A percentile compares a stretch with the other conserved stretches of the same genome.
These are phyloP conservation scores for Jatropha podagrica DNA, from an alignment of 441 rosid genomes.

Conservation along the genomic window DNA sequence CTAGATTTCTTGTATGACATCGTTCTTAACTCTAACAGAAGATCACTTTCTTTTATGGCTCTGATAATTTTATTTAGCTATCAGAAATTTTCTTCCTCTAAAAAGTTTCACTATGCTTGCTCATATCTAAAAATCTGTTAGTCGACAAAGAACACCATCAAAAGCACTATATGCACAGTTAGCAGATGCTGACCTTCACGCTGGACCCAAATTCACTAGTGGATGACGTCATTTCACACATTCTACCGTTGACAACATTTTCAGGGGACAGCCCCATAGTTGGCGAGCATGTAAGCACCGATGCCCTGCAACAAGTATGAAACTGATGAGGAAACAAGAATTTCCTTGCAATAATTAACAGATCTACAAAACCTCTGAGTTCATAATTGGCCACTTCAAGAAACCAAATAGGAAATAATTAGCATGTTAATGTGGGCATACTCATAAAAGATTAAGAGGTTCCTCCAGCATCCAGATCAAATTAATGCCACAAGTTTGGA, in stretches of 20 bases:
- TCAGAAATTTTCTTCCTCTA: neutral
- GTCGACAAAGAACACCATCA: conserved; percentile 10
- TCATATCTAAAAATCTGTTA: conserved; percentile 2
- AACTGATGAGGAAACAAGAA: conserved; percentile 15
- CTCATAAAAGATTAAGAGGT: neutral
- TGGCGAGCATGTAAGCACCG: conserved; percentile 46
- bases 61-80: neutral
- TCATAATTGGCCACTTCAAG: neutral
- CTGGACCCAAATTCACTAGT: conserved; percentile 61
- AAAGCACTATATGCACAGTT: conserved; percentile 3
- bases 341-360: neutral
- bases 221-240: conserved; percentile 54
- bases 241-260: conserved; percentile 60
- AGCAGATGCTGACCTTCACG: conserved; percentile 56
- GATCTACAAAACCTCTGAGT: neutral
- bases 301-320: conserved; percentile 50
- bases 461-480: neutral
- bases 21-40: too few relatives aligned
- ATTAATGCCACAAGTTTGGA: neutral
- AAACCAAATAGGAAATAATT: neutral
- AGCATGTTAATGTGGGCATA: neutral
- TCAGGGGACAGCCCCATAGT: conserved; percentile 58
- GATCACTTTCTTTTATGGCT: neutral
- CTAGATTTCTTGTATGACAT: too few relatives aligned
- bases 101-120: neutral